Conservation (phyloP, 768 basidiomycete genomes). For the Psilocybe cyanescens region DNA sequence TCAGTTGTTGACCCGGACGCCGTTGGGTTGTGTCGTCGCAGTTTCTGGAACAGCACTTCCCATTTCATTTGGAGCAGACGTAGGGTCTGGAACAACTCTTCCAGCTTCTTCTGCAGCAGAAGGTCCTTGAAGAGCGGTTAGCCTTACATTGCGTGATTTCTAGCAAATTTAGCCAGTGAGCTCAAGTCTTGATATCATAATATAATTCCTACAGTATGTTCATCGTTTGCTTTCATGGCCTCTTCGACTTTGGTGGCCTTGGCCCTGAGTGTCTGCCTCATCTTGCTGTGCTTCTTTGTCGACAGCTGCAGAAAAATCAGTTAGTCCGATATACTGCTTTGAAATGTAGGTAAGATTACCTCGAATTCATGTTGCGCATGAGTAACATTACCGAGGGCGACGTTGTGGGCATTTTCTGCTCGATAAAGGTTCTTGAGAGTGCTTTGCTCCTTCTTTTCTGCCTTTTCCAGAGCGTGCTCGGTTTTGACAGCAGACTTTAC, state of each 20-base stretch:
- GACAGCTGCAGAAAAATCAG: background rate
- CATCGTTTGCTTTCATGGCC: conserved; percentile 23
- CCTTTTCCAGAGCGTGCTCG: conserved; percentile 36
- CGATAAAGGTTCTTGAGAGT: conserved; percentile 53
- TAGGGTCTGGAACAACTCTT: background rate
- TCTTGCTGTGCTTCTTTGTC: conserved; percentile 7
- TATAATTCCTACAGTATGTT: conserved; percentile 18
- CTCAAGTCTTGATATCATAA: too few relatives aligned
- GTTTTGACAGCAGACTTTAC: conserved; percentile 19
- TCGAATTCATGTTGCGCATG: conserved; percentile 47
- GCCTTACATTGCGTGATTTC: conserved; percentile 11
- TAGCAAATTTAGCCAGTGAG: background rate
- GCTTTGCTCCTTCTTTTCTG: conserved; percentile 54
- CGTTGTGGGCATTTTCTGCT: conserved; percentile 55
- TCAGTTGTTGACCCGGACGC: background rate
- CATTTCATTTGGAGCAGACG: background rate
- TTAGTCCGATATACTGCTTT: background rate
- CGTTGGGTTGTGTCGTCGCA: background rate
- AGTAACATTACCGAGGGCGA: conserved; percentile 44
- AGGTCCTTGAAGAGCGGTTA: conserved; percentile 11
- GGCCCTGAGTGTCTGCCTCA: conserved; percentile 5
- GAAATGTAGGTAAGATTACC: conserved; percentile 26
- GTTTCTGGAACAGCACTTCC: background rate
- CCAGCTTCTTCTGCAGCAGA: conserved; percentile 1
- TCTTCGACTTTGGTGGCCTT: conserved; percentile 20